Conservation (phyloP, 805 yeast genomes). For the Zygosaccharomyces rouxii region DNA sequence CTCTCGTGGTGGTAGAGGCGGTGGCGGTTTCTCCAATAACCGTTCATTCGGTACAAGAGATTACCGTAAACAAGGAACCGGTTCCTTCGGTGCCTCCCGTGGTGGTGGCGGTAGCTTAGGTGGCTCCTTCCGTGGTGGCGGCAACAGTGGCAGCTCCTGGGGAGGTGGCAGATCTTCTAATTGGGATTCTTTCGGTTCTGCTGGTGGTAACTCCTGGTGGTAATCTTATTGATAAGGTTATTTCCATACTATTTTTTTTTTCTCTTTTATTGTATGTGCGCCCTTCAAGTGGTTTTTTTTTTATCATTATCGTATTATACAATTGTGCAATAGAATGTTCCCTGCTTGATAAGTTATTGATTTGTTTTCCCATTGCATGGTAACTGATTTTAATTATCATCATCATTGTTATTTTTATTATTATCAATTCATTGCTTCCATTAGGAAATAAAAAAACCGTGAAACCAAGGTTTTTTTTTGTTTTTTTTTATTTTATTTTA, state of each 20-base stretch:
- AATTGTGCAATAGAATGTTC: constrained; percentile 26
- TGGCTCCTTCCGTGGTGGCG: constrained; percentile 22
- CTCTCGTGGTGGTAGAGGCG: constrained; percentile 49
- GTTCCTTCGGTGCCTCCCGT: constrained; percentile 36
- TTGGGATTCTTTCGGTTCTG: constrained; percentile 31
- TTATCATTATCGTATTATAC: constrained; percentile 20
- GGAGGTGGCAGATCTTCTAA: constrained; percentile 31
- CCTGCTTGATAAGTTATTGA: constrained; percentile 9
- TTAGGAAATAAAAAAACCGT: neutral
- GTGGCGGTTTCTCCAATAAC: constrained; percentile 46
- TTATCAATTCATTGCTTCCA: constrained; percentile 4
- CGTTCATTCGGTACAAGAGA: constrained; percentile 44
- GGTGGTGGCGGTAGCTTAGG: constrained; percentile 21
- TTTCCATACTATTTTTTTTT: constrained; percentile 9
- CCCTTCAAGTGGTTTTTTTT: constrained; percentile 11
- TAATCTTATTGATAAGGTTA: constrained; percentile 7
- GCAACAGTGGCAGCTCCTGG: constrained; percentile 34
- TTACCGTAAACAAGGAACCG: constrained; percentile 43
- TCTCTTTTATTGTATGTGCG: constrained; percentile 4
- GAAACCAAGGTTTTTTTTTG: neutral
- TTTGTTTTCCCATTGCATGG: constrained; percentile 7
- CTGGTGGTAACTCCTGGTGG: constrained; percentile 34
- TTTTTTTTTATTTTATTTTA: neutral
- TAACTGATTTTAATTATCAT: constrained; percentile 1
- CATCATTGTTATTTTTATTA: neutral